Percentiles rank a stretch among this genome's conserved stretches.
phyloP scores from a whole-genome alignment of 2,329 filamentous ascomycete species.

The Didymella sp. region DNA sequence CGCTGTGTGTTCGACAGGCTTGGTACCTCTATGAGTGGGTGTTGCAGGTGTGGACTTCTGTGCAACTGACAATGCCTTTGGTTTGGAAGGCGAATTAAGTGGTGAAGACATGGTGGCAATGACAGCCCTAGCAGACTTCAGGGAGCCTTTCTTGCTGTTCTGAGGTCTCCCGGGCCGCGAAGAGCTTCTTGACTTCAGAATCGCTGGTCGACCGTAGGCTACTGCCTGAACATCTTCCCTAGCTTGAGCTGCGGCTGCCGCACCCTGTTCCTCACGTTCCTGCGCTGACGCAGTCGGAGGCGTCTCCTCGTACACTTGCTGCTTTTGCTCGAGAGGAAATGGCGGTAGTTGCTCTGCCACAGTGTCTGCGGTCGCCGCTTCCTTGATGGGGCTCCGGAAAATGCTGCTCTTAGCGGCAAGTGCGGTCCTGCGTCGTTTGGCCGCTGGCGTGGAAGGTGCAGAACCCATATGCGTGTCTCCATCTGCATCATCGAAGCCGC shows the following conservation, averaged over 20 bases:
- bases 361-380: conserved; percentile 17
- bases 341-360: conserved; percentile 20
- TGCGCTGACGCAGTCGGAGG: conserved; percentile 33
- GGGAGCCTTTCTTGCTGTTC: conserved; percentile 32
- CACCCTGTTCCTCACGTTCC: conserved; percentile 46
- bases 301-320: conserved; percentile 29
- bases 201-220: conserved; percentile 27
- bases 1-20: background rate
- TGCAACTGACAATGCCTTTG: conserved; percentile 6
- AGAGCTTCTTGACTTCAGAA: conserved; percentile 32
- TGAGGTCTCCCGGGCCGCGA: conserved; percentile 26
- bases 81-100: conserved; percentile 23
- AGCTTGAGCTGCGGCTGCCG: conserved; percentile 37
- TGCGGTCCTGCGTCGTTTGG: conserved; percentile 43
- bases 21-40: conserved; percentile 15
- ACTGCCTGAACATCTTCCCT: conserved; percentile 27
- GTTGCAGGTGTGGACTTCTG: conserved; percentile 23
- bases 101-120: conserved; percentile 31
- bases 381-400: conserved; percentile 29
- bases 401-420: conserved; percentile 31
- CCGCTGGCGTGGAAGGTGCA: conserved; percentile 34
- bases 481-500: conserved; percentile 45
- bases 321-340: conserved; percentile 27
- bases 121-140: conserved; percentile 38
- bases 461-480: conserved; percentile 38